Evolutionary conservation across 805 yeast genomes (phyloP).

Genomic region (Hanseniaspora jakobsenii): DNA sequence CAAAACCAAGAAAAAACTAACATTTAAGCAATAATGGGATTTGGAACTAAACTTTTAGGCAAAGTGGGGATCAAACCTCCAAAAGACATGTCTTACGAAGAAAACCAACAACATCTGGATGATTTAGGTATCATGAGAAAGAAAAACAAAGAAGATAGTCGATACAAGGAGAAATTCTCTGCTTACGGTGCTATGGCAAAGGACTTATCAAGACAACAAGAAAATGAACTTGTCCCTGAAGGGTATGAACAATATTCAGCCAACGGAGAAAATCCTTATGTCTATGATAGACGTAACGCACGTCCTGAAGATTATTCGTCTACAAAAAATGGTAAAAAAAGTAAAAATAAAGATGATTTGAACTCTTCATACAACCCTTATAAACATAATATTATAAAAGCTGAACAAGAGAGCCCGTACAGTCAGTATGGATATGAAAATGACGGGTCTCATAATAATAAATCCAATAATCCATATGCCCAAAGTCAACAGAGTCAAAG

Average conservation of each 20-base stretch:
- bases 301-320: slow-evolving; percentile 15
- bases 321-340: neutral
- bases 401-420: slow-evolving; percentile 1
- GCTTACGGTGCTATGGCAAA: slow-evolving; percentile 40
- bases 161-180: slow-evolving; percentile 33
- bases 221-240: slow-evolving; percentile 31
- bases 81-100: slow-evolving; percentile 34
- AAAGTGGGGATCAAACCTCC: slow-evolving; percentile 37
- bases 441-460: neutral
- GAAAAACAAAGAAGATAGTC: slow-evolving; percentile 28
- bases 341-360: neutral
- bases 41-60: slow-evolving; percentile 34
- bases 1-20: no score
- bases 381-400: neutral
- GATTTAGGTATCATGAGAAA: slow-evolving; percentile 33
- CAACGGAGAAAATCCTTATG: slow-evolving; percentile 18
- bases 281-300: slow-evolving; percentile 17
- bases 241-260: slow-evolving; percentile 29
- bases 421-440: neutral
- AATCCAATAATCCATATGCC: slow-evolving; percentile 3
- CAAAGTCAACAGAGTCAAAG: no score
- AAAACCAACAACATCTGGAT: slow-evolving; percentile 32
- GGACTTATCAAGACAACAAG: slow-evolving; percentile 27
- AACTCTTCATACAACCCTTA: slow-evolving; percentile 9
- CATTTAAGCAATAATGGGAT: no score